Evolutionary conservation across 2,329 filamentous ascomycete genomes (phyloP).

Genomic region (Colletotrichum sublineola): DNA sequence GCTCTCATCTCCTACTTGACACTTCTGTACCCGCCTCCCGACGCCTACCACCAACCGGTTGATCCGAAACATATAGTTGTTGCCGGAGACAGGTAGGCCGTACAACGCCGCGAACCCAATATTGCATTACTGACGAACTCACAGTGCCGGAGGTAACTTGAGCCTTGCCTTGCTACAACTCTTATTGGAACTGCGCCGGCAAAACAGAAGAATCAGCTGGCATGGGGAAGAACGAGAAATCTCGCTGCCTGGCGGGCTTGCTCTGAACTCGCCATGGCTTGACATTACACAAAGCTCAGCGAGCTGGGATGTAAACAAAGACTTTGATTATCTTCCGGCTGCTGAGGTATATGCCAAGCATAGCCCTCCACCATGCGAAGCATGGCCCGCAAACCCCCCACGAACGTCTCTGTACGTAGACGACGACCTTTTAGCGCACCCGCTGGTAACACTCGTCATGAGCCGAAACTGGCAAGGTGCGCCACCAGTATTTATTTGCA

Average conservation of each 20-base stretch:
- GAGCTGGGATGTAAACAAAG: slow-evolving; percentile 63
- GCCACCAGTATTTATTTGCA: slow-evolving; percentile 76
- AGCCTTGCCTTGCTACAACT: slow-evolving; percentile 76
- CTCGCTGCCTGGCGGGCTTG: slow-evolving; percentile 75
- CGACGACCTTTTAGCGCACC: slow-evolving; percentile 71
- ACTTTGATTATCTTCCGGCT: slow-evolving; percentile 75
- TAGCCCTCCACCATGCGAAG: slow-evolving; percentile 58
- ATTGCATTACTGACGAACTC: slow-evolving; percentile 3
- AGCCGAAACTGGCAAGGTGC: slow-evolving; percentile 70
- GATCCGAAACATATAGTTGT: slow-evolving; percentile 76
- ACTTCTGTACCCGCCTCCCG: slow-evolving; percentile 78
- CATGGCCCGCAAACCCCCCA: slow-evolving; percentile 70
- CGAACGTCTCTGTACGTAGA: slow-evolving; percentile 67
- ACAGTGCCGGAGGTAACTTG: slow-evolving; percentile 80
- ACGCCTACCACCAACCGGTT: slow-evolving; percentile 75
- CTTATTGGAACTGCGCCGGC: slow-evolving; percentile 71
- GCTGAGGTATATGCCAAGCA: slow-evolving; percentile 50
- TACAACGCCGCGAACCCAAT: slow-evolving; percentile 2
- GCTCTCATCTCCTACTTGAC: slow-evolving; percentile 79
- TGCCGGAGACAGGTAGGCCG: slow-evolving; percentile 73
- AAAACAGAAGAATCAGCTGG: slow-evolving; percentile 66
- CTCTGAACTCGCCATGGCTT: slow-evolving; percentile 76
- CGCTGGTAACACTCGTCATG: slow-evolving; percentile 75
- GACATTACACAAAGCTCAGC: slow-evolving; percentile 76
- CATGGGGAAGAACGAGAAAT: slow-evolving; percentile 69